Percentiles rank a stretch among this genome's conserved stretches.
Conservation (phyloP, 2,329 filamentous ascomycete species). For the Sclerotinia trifoliorum region DNA sequence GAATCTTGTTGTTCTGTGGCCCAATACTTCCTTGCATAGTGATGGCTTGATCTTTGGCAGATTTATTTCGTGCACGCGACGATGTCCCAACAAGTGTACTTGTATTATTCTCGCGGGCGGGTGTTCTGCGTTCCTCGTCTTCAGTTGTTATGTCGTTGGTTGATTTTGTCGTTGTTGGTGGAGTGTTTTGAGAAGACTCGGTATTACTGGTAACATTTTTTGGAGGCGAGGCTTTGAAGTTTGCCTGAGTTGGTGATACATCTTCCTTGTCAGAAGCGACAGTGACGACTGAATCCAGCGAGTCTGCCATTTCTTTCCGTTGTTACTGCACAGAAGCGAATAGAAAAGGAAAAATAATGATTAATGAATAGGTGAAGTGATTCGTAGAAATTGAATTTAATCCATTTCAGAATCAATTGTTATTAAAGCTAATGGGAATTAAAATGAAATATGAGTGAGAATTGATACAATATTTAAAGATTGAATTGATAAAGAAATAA, state of each 20-base stretch:
- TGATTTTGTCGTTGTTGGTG: conserved; percentile 27
- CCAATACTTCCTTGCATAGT: conserved; percentile 26
- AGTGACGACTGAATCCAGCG: conserved; percentile 19
- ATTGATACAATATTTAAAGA: not conserved
- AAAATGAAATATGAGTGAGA: not conserved
- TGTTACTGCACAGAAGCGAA: not conserved
- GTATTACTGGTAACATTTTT: conserved; percentile 34
- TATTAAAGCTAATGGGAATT: not conserved
- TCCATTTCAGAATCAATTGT: not conserved
- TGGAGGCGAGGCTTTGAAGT: conserved; percentile 26
- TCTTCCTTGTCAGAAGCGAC: conserved; percentile 32
- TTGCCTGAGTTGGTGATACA: conserved; percentile 22
- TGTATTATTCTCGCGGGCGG: conserved; percentile 28
- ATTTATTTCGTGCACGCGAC: conserved; percentile 26
- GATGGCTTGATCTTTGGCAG: conserved; percentile 33
- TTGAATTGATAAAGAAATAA: not conserved
- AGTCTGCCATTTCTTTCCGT: conserved; percentile 20
- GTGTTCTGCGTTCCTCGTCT: conserved; percentile 38
- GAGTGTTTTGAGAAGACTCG: conserved; percentile 33
- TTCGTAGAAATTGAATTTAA: not conserved
- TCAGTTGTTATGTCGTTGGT: conserved; percentile 35
- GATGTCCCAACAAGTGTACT: conserved; percentile 30
- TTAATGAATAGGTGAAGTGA: not conserved
- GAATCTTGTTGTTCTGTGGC: conserved; percentile 57
- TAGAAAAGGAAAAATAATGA: not conserved